phyloP scores from a whole-genome alignment of 2,329 filamentous ascomycete species.

The Aureobasidium sp. region DNA sequence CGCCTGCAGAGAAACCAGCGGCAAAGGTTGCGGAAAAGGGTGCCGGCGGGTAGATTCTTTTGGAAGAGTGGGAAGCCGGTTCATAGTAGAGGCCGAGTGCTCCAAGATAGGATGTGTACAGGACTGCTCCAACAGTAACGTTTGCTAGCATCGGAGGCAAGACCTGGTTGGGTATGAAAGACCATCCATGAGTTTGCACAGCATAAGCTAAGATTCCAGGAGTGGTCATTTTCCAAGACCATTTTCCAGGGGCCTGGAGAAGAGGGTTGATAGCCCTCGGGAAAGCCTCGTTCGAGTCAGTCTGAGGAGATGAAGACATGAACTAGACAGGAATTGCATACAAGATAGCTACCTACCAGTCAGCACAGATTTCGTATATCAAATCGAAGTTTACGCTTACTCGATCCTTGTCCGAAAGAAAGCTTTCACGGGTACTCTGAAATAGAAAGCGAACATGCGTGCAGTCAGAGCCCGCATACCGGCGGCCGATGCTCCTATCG shows the following conservation, averaged over 20 bases:
- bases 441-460: conserved; percentile 82
- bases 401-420: conserved; percentile 89
- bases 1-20: conserved; percentile 61
- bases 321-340: background rate
- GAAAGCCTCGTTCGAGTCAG: conserved; percentile 40
- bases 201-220: conserved; percentile 61
- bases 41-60: conserved; percentile 62
- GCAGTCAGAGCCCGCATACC: conserved; percentile 75
- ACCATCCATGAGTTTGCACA: conserved; percentile 61
- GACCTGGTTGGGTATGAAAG: conserved; percentile 66
- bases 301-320: no score
- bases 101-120: conserved; percentile 69
- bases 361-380: background rate
- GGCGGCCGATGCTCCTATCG: conserved; percentile 59
- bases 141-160: conserved; percentile 67
- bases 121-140: conserved; percentile 60
- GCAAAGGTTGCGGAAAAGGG: conserved; percentile 54
- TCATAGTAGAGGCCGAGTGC: conserved; percentile 58
- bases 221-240: conserved; percentile 58
- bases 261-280: conserved; percentile 54
- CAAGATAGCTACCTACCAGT: background rate
- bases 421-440: conserved; percentile 80
- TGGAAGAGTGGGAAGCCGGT: conserved; percentile 51
- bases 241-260: conserved; percentile 38
- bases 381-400: conserved; percentile 41